Conservation (phyloP, 2,329 filamentous ascomycete species). For the Chaetomium sp. region DNA sequence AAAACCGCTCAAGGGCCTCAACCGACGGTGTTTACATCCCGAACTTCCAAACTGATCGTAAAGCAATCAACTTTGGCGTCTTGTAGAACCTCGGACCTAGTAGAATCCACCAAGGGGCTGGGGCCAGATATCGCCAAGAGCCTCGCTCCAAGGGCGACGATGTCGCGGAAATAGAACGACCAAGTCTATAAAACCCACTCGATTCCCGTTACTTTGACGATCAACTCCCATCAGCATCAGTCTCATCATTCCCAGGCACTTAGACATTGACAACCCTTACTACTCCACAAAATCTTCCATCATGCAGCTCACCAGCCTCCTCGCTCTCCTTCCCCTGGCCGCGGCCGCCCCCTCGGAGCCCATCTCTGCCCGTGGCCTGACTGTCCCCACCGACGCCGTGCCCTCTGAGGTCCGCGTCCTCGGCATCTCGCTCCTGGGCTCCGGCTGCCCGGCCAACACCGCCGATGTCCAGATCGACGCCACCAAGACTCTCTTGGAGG, state of each 20-base stretch:
- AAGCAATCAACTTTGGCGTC: neutral
- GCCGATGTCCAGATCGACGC: constrained; percentile 19
- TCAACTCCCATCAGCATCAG: neutral
- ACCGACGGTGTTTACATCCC: constrained; percentile 8
- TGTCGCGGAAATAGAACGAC: neutral
- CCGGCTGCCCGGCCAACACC: constrained; percentile 14
- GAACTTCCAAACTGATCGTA: constrained; percentile 5
- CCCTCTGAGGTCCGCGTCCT: constrained; percentile 7
- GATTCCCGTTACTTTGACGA: neutral
- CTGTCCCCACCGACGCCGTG: constrained; percentile 3
- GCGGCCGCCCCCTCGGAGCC: constrained; percentile 8
- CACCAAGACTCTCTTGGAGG: constrained; percentile 18
- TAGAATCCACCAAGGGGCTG: neutral
- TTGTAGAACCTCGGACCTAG: neutral
- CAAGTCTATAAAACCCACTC: constrained; percentile 2
- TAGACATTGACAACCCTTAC: no score
- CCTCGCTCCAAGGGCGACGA: neutral
- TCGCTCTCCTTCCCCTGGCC: constrained; percentile 7
- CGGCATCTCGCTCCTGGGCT: constrained; percentile 15
- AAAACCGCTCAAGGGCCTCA: neutral
- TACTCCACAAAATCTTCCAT: neutral
- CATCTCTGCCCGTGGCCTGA: neutral
- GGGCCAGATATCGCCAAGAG: neutral
- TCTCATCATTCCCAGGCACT: neutral
- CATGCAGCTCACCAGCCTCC: constrained; percentile 9